Evolutionary conservation across 108 stramenopile species (phyloP).

Genomic region (Discostella pseudostelligera): DNA sequence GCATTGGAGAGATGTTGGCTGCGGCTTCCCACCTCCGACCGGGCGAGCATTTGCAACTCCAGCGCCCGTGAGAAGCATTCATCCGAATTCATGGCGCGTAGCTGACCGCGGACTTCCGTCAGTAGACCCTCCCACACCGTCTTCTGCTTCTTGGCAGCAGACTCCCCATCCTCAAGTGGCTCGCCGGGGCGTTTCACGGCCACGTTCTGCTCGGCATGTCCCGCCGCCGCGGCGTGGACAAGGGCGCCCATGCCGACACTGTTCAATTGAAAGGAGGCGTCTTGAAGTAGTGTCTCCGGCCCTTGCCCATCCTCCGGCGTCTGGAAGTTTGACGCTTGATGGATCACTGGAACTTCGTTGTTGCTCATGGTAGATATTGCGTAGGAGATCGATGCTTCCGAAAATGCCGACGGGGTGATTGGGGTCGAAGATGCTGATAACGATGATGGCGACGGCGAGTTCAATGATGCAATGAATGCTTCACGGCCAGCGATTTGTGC

Average conservation of each 20-base stretch:
- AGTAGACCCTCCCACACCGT: slow-evolving; percentile 26
- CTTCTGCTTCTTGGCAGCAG: slow-evolving; percentile 6
- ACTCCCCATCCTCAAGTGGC: background rate
- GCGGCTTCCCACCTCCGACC: slow-evolving; percentile 25
- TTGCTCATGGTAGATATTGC: background rate
- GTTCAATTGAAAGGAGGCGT: slow-evolving; percentile 1
- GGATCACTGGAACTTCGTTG: background rate
- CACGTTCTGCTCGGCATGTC: background rate
- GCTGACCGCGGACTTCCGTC: slow-evolving; percentile 17
- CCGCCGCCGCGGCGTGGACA: slow-evolving; percentile 11
- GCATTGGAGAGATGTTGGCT: slow-evolving; percentile 34
- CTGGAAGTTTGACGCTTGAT: background rate
- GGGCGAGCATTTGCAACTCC: slow-evolving; percentile 32
- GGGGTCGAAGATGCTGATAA: too few species aligned
- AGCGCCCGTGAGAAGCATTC: slow-evolving; percentile 38
- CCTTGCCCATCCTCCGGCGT: background rate
- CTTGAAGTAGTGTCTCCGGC: background rate
- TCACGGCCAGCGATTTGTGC: too few species aligned
- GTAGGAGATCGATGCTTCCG: too few species aligned
- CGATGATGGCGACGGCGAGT: too few species aligned
- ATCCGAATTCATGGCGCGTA: slow-evolving; percentile 32
- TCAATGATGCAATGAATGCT: too few species aligned
- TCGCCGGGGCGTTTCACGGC: slow-evolving; percentile 1
- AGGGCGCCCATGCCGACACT: slow-evolving; percentile 15
- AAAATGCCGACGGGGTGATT: too few species aligned